Evolutionary conservation across 805 yeast genomes (phyloP).

Genomic region (Candida peoriensis): DNA sequence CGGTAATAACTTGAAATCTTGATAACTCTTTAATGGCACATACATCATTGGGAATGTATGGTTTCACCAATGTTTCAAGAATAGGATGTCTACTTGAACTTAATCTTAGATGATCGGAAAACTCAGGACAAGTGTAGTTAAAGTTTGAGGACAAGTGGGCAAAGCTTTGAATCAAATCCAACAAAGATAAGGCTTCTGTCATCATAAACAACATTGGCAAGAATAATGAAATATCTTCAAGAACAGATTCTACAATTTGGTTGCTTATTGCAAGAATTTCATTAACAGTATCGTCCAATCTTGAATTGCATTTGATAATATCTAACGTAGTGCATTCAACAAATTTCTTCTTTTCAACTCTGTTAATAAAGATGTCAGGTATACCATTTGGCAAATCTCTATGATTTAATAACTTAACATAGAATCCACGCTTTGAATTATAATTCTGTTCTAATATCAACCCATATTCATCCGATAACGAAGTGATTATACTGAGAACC

Average conservation of each 20-base stretch:
- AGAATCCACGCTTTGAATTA: constrained; percentile 35
- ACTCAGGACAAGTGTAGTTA: constrained; percentile 32
- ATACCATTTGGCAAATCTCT: constrained; percentile 15
- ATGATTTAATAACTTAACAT: constrained; percentile 26
- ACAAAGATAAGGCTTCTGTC: constrained; percentile 37
- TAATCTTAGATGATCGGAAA: constrained; percentile 25
- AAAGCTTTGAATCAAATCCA: constrained; percentile 36
- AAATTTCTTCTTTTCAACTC: constrained; percentile 23
- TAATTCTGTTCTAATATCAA: constrained; percentile 28
- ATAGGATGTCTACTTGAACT: constrained; percentile 39
- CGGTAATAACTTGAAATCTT: constrained; percentile 46
- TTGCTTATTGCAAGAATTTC: constrained; percentile 41
- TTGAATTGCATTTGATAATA: constrained; percentile 34
- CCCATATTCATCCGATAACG: constrained; percentile 19
- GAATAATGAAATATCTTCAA: constrained; percentile 22
- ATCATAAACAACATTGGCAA: constrained; percentile 35
- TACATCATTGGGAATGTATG: constrained; percentile 36
- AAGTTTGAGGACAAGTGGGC: constrained; percentile 24
- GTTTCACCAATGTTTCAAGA: constrained; percentile 26
- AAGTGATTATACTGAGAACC: constrained; percentile 24
- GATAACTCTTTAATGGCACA: constrained; percentile 31
- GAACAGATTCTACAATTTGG: constrained; percentile 29
- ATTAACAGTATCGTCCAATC: constrained; percentile 33
- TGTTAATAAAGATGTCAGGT: constrained; percentile 33
- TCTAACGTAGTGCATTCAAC: constrained; percentile 37